Base-by-base conservation (phyloP, 2,329 filamentous ascomycete genomes). In the Fusarium mangiferae region DNA sequence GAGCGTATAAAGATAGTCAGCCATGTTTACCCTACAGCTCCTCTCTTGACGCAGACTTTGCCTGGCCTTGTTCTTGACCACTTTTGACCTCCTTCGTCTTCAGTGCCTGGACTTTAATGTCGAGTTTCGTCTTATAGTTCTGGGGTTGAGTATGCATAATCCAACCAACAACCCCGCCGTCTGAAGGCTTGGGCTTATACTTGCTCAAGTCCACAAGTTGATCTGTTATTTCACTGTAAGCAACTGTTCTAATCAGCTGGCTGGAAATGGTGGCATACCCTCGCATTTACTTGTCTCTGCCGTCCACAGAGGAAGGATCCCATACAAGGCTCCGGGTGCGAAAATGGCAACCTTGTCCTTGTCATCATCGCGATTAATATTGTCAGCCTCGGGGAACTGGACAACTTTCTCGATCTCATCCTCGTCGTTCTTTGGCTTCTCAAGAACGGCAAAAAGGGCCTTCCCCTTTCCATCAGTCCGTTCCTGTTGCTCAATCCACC, bases 241-340 rank as follows among this genome's bases (percentile, higher is more conserved):
- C 58, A 46, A 45, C n/a, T 58, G 45, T 18, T n/a, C 26, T 44
- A 24, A 46, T 20, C n/a, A 7, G 33, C 22, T 18, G n/a, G 33
- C 35, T 22, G 28, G 17, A 41, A 20, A 12, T 13, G 20, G 36
- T 6, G 46, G 79, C 81, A 75, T 70, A 85, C 85, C 84, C 66
- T 84, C 81, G 74, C 87, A 88, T 35, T 80, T 77, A 44, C 81
- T 85, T 12, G 72, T 74, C 65, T 82, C 83, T 2, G 86, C 86
- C 2, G 86, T 83, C 85, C 85, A 89, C 7, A 89, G 80, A 39
- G 87, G 87, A 52, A 88, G 72, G 17, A 84, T 81, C 39, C 85
- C 82, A 65, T 89, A 88, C 15, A 89, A 73, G 15, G 87, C 87
- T 0, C 87, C 87, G 0, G 87, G 87, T 24, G 87, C 86, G 76